phyloP scores from a whole-genome alignment of 148 eudicot species.

The Gaultheria prostrata region DNA sequence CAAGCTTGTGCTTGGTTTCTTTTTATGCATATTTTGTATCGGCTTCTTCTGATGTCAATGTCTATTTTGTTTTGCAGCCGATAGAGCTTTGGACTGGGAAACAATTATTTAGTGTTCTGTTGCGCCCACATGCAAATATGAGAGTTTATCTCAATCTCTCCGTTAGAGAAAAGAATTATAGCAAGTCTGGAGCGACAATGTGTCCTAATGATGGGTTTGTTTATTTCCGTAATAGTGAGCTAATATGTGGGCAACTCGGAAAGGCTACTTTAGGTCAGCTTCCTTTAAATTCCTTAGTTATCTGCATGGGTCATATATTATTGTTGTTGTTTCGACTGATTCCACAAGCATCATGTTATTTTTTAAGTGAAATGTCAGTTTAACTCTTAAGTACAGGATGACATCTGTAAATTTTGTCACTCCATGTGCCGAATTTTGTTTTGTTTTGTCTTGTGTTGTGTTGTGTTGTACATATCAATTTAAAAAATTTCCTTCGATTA shows the following conservation, averaged over 20 bases:
- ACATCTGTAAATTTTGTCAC: no score
- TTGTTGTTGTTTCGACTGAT: not conserved
- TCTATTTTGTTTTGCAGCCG: conserved; percentile 60
- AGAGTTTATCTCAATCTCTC: conserved; percentile 85
- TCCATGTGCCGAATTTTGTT: not conserved
- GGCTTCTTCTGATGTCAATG: conserved; percentile 5
- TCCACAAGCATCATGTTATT: not conserved
- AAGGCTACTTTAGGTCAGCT: conserved; percentile 89
- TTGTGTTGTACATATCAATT: not conserved
- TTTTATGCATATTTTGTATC: not conserved
- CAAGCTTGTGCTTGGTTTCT: not conserved
- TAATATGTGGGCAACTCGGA: conserved; percentile 89
- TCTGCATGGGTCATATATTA: not conserved
- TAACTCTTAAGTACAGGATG: not conserved
- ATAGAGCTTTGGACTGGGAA: conserved; percentile 98
- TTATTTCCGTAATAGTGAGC: conserved; percentile 90
- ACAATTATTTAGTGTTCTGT: conserved; percentile 75
- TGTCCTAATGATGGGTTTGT: conserved; percentile 84
- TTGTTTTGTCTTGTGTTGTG: not conserved
- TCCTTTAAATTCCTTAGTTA: conserved; percentile 15
- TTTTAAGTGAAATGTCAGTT: not conserved
- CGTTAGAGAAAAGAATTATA: conserved; percentile 69
- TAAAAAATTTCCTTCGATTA: not conserved
- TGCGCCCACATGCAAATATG: conserved; percentile 80
- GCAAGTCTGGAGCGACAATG: conserved; percentile 61